These are phyloP conservation scores for Aspergillus sp. DNA, from an alignment of 2,329 filamentous ascomycete species.

Conservation along the genomic window DNA sequence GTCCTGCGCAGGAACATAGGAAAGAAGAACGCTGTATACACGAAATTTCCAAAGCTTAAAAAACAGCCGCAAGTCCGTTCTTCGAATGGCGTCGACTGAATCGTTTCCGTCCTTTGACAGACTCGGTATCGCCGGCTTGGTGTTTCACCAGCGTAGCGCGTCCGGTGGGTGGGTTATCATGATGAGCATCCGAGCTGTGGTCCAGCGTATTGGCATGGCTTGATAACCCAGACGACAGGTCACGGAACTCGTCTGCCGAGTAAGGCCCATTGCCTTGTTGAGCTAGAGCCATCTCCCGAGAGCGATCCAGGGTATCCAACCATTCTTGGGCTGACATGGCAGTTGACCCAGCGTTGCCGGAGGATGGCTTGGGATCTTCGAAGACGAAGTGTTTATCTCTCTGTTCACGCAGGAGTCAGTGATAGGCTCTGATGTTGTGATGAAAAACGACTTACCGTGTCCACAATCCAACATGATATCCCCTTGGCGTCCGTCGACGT, in stretches of 20 bases:
- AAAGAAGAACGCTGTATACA: neutral
- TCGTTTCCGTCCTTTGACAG: constrained; percentile 59
- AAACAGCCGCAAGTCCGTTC: constrained; percentile 86
- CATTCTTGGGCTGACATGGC: constrained; percentile 80
- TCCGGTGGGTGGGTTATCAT: constrained; percentile 40
- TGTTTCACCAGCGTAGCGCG: constrained; percentile 46
- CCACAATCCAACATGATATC: constrained; percentile 82
- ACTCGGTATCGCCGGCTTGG: constrained; percentile 49
- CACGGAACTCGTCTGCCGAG: constrained; percentile 65
- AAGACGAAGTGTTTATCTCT: constrained; percentile 88
- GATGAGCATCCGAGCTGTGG: constrained; percentile 38
- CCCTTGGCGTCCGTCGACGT: constrained; percentile 84
- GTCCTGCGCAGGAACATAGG: constrained; percentile 13
- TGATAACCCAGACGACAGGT: constrained; percentile 69
- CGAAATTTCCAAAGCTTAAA: constrained; percentile 49
- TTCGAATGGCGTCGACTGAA: constrained; percentile 95
- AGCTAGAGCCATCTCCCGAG: constrained; percentile 77
- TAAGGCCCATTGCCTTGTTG: constrained; percentile 68
- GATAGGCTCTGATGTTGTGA: constrained; percentile 17
- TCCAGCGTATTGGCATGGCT: constrained; percentile 56
- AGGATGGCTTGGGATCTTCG: constrained; percentile 80
- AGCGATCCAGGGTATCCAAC: constrained; percentile 84
- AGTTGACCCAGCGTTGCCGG: constrained; percentile 60
- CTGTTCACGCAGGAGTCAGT: constrained; percentile 50
- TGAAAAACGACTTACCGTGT: constrained; percentile 68